A percentile compares a stretch with the other conserved stretches of the same genome.
These are phyloP conservation scores for Eimeria sp. DNA, from an alignment of 169 alveolate species.

Conservation along the genomic window DNA sequence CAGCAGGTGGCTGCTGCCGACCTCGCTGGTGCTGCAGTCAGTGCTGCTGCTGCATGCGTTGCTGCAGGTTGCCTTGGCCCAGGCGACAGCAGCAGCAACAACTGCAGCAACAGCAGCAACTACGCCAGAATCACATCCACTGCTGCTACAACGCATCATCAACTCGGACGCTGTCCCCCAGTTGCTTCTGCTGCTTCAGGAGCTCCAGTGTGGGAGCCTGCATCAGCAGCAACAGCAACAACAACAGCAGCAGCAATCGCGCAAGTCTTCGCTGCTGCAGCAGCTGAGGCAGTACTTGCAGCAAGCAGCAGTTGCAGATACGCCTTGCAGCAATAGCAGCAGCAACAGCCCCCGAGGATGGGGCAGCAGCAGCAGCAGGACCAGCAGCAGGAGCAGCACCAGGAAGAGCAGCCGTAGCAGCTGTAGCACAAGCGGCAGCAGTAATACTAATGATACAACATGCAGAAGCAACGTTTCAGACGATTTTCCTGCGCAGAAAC, in stretches of 20 bases:
- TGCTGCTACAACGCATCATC: slow-evolving; percentile 49
- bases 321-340: slow-evolving; percentile 27
- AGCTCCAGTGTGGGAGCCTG: slow-evolving; percentile 2
- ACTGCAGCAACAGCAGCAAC: not conserved
- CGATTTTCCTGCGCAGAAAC: not conserved
- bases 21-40: slow-evolving; percentile 37
- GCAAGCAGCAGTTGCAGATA: not conserved
- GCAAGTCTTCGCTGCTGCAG: slow-evolving; percentile 13
- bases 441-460: not conserved
- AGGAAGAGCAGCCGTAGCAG: not conserved
- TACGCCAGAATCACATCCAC: not conserved
- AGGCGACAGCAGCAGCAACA: slow-evolving; percentile 49
- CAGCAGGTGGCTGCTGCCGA: slow-evolving; percentile 22
- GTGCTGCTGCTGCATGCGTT: slow-evolving; percentile 37
- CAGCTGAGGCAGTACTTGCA: not conserved
- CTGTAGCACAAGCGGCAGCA: slow-evolving; percentile 14
- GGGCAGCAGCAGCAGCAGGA: slow-evolving; percentile 33
- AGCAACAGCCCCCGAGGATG: slow-evolving; percentile 15
- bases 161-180: not conserved
- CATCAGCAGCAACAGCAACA: slow-evolving; percentile 41
- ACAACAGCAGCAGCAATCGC: not conserved
- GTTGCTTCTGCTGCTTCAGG: slow-evolving; percentile 26
- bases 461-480: not conserved
- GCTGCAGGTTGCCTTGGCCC: slow-evolving; percentile 32
- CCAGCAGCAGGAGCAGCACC: not conserved